Conservation (phyloP, 1,284 basidiomycete genomes). For the Irpex sp. region DNA sequence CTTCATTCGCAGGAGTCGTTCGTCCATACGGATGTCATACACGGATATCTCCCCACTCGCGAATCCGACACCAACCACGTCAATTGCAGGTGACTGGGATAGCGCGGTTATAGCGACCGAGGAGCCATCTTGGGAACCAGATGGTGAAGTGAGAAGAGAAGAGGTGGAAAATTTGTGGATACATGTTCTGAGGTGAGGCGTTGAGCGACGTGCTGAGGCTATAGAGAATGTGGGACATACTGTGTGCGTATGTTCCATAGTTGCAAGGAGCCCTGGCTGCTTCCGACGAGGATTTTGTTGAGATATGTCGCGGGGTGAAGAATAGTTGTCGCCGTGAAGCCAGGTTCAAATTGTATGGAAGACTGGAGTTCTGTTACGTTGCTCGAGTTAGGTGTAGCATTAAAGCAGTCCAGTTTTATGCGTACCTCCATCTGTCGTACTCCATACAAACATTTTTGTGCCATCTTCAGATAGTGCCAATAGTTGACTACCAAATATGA, state of each 20-base stretch:
- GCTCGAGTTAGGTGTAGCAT: not conserved
- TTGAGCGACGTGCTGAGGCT: slow-evolving; percentile 4
- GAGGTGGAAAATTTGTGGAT: slow-evolving; percentile 57
- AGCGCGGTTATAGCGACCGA: slow-evolving; percentile 67
- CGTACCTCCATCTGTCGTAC: slow-evolving; percentile 55
- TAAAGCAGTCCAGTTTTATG: slow-evolving; percentile 1
- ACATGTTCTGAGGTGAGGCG: slow-evolving; percentile 41
- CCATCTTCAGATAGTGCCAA: slow-evolving; percentile 81
- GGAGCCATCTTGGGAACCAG: slow-evolving; percentile 28
- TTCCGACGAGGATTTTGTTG: slow-evolving; percentile 90
- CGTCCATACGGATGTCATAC: slow-evolving; percentile 87
- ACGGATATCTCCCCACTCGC: slow-evolving; percentile 84
- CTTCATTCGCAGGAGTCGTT: slow-evolving; percentile 81
- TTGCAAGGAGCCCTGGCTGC: slow-evolving; percentile 77
- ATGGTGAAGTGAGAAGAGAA: slow-evolving; percentile 44
- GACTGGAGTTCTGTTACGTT: slow-evolving; percentile 44
- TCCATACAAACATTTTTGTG: slow-evolving; percentile 77
- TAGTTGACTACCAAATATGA: slow-evolving; percentile 78
- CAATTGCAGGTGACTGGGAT: slow-evolving; percentile 91
- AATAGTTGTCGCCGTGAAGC: slow-evolving; percentile 79
- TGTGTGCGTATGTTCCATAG: slow-evolving; percentile 92
- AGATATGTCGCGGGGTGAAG: slow-evolving; percentile 96
- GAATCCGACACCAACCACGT: slow-evolving; percentile 91
- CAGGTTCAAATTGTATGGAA: slow-evolving; percentile 68
- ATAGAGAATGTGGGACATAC: slow-evolving; percentile 37